These are phyloP conservation scores for Lachancea cidri DNA, from an alignment of 805 yeast genomes.

Conservation along the genomic window DNA sequence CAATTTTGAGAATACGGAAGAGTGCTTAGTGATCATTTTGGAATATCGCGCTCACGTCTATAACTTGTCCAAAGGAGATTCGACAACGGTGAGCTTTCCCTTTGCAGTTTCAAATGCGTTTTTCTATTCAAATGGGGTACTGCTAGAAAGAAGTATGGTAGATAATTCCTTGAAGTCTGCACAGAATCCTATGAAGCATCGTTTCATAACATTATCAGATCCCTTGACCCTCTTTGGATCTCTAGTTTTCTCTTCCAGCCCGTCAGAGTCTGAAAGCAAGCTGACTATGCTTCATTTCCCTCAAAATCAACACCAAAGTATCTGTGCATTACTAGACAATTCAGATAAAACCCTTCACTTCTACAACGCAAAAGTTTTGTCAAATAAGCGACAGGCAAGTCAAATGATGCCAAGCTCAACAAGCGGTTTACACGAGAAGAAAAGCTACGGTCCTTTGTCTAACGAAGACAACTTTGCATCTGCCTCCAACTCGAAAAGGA, in stretches of 20 bases:
- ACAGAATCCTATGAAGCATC: constrained; percentile 19
- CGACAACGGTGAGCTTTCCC: constrained; percentile 62
- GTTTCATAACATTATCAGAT: constrained; percentile 64
- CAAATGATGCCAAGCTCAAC: constrained; percentile 4
- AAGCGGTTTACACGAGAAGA: background rate
- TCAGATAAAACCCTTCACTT: constrained; percentile 16
- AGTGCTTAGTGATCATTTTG: constrained; percentile 56
- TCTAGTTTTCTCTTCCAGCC: constrained; percentile 29
- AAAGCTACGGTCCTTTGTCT: constrained; percentile 5
- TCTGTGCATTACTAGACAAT: constrained; percentile 23
- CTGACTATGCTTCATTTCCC: constrained; percentile 23
- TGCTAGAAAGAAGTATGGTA: constrained; percentile 47
- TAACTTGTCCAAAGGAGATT: constrained; percentile 48
- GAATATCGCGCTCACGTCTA: constrained; percentile 59
- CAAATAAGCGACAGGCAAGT: constrained; percentile 6
- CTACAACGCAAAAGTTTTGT: constrained; percentile 21
- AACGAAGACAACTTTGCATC: background rate
- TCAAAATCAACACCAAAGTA: constrained; percentile 23
- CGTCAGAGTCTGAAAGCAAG: constrained; percentile 1
- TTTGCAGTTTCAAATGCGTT: constrained; percentile 57
- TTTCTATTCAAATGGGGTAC: constrained; percentile 61
- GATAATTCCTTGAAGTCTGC: constrained; percentile 6
- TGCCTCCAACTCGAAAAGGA: background rate
- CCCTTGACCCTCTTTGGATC: constrained; percentile 71
- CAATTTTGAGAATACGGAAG: constrained; percentile 34